Base-by-base conservation (phyloP, 257 asterid genomes). In the Jacaranda mimosifolia region DNA sequence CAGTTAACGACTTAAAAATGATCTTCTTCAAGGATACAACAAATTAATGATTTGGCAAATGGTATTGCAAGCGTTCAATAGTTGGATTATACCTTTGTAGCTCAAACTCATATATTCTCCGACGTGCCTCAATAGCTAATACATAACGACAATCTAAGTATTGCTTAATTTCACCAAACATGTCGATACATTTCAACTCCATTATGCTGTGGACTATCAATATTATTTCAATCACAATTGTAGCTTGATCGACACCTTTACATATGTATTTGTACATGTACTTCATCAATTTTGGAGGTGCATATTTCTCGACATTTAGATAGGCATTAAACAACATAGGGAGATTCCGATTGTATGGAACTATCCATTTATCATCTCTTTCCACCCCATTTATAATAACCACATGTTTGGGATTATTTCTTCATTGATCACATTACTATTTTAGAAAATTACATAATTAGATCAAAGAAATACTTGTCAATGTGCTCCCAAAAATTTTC, bases 181-280 rank as follows among this genome's bases (percentile, higher is more conserved):
- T 9, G 46, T 42, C 46, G 3, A 42, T 42, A 42, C 46, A 42
- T 9, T 42, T 42, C 7, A 1, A 42, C 9, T 42, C 46, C 46
- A 42, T 42, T 42, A 42, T 42, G 1, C 9, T 42, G 8, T 3
- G 7, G 46, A 42, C 11, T 19, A 1, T 40, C 4, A 1, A 36
- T 14, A 9, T 18, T 55, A 21, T 76, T 56, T 65, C 68, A 76
- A 67, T 26, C 13, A 76, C 38, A 36, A 67, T 45, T 4, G 49
- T 46, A 4, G 68, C 68, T 3, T 68, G 74, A 66, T 76, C 59
- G 2, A 10, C 9, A 4, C 74, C 68, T 12, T 76, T 38, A 4
- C 6, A 19, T 9, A 66, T 38, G 26, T 76, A 76, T 17, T 76
- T 76, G 57, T 52, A 74, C 17, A 76, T n/a, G 45, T 76, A 67